Base-by-base conservation (phyloP, 768 basidiomycete species). In the Trametopsis cervina region DNA sequence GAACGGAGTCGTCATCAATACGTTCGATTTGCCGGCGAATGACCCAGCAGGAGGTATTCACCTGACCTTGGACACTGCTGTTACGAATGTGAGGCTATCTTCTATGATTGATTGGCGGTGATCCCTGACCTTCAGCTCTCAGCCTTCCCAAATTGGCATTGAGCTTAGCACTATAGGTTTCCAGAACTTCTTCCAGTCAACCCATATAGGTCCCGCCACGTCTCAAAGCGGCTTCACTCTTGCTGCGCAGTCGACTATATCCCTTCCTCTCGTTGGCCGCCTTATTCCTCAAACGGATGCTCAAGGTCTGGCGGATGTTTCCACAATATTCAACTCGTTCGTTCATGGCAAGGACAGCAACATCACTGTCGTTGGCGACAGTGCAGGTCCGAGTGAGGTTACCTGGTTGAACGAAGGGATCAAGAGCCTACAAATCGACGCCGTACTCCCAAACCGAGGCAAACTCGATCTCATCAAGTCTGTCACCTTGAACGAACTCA, bases 81-180 rank as follows among this genome's bases (percentile, higher is more conserved):
- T 79, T 2, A 64, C 70, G 1, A 88, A 86, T 54, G 81, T 83
- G 50, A 55, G 77, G n/a, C 23, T 41, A 12, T 41, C 35, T 22
- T 4, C 24, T 38, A n/a, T 11, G 21, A 18, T 18, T 23, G 7
- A 23, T 10, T 15, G 12, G 4, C 29, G 40, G 40, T 35, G 38
- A 10, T n/a, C 29, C 48, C 36, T 61, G 29, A 61, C 25, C 15
- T 40, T 7, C 22, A 27, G 35, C 18, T 24, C 22, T 25, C 48
- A 83, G 80, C 85, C 85, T 24, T 82, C 85, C 1, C 83, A 85
- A 72, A 82, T 88, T 33, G 85, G 85, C 22, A 77, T 88, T 11
- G 66, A 77, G 50, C 68, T 88, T 6, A 74, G 70, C 51, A 72
- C 74, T 2, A 72, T 88, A 44, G 73, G 72, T 0, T 88, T 88